Percentiles rank a stretch among this genome's conserved stretches.
phyloP scores from a whole-genome alignment of 306 rosid species.

The Vigna angularis region DNA sequence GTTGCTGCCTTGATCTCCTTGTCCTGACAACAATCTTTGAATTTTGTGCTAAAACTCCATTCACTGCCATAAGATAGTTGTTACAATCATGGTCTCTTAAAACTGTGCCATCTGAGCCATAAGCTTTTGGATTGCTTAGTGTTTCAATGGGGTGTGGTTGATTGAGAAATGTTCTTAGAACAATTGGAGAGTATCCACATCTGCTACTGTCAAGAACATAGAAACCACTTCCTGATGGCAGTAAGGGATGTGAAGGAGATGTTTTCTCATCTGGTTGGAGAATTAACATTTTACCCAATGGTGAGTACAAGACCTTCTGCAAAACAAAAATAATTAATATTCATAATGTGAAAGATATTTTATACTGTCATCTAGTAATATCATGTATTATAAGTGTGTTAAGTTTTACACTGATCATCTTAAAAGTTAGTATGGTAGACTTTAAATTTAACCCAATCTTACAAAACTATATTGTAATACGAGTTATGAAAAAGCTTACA shows the following conservation, averaged over 20 bases:
- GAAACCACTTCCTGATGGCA: slow-evolving; percentile 6
- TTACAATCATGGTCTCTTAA: slow-evolving; percentile 8
- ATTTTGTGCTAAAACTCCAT: not conserved
- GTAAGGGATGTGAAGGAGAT: slow-evolving; percentile 3
- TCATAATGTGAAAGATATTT: not conserved
- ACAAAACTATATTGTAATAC: no score
- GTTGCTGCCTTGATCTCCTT: not conserved
- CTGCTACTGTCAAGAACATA: not conserved
- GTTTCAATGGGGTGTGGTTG: slow-evolving; percentile 18
- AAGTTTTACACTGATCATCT: not conserved
- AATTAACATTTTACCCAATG: slow-evolving; percentile 2
- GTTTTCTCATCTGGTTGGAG: slow-evolving; percentile 15
- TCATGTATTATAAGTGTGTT: not conserved
- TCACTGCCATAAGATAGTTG: slow-evolving; percentile 9
- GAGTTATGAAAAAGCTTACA: not conserved
- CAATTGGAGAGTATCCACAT: not conserved
- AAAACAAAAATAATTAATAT: not conserved
- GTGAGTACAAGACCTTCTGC: not conserved
- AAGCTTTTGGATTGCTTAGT: slow-evolving; percentile 3
- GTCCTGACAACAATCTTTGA: slow-evolving; percentile 14
- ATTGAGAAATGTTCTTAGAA: not conserved
- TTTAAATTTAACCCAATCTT: no score
- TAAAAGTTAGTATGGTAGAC: no score
- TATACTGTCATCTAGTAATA: no score
- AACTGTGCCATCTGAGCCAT: slow-evolving; percentile 9